Evolutionary conservation across 1,284 basidiomycete genomes (phyloP), one percentile per base, ranked within the genome.

Genomic region (Neolentinus lepideus): DNA sequence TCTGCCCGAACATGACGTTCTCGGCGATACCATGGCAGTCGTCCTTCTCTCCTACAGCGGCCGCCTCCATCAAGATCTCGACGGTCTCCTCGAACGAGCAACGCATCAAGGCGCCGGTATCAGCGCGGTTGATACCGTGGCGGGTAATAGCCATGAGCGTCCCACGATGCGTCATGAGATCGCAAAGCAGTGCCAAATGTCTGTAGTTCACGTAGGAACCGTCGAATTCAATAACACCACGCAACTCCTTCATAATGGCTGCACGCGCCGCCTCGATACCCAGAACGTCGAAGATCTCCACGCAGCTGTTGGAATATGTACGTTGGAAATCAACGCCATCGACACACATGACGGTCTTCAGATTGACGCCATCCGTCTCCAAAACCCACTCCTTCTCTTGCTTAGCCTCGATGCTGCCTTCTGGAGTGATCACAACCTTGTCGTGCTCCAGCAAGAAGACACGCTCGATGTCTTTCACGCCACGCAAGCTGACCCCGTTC

Each of bases 71-170:
- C 56, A 99, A 73, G 63, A 99, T 98, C 71, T 99, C 97, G 59
- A 98, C 97, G 0, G 97, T 99, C 78, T 99, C 97, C 71, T 99
- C 97, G 79, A 99, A 99, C 2, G 97, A 98, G 73, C 94, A 98
- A 51, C 97, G 82, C 88, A 99, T 98, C 54, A 99, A 79, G 1
- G 97, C 96, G 43, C 94, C 94, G 10, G 94, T 96, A 65, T 98
- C 94, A 27, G 96, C 92, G 55, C 96, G 88, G 73, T 99, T 99
- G 74, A 99, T 99, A 72, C 97, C 97, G 67, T 99, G 97, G 52
- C 97, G 94, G 51, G 97, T 99, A 72, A 99, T 99, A 11, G 96
- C 94, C 96, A 99, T 99, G 59, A 99, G 80, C 9, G 84, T 75
- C 38, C 97, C 97, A 57, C 94, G 91, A 65, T 96, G 94, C 12